Percentiles rank a stretch among this genome's conserved stretches.
These are phyloP conservation scores for Fusarium bulbicola DNA, from an alignment of 2,329 filamentous ascomycete species.

Conservation along the genomic window DNA sequence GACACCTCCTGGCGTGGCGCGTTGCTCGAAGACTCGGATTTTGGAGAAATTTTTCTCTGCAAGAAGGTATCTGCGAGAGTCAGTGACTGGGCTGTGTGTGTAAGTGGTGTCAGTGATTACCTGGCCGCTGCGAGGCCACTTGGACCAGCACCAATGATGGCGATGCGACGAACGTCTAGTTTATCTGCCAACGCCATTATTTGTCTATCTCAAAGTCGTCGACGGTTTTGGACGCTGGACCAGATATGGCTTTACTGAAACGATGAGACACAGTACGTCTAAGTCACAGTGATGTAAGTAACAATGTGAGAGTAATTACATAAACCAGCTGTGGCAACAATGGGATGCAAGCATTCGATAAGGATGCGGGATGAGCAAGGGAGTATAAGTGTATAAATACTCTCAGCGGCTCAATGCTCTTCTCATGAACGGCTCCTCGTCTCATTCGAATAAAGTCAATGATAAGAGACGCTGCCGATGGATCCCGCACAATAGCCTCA, in stretches of 20 bases:
- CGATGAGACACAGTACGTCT: background rate
- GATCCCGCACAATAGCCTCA: constrained; percentile 40
- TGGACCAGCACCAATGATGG: constrained; percentile 78
- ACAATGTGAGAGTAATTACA: background rate
- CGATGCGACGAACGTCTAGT: constrained; percentile 59
- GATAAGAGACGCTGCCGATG: constrained; percentile 17
- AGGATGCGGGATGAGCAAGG: background rate
- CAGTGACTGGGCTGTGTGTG: background rate
- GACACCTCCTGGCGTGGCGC: constrained; percentile 70
- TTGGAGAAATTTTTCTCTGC: constrained; percentile 70
- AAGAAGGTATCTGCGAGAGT: constrained; percentile 66
- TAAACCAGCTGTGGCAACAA: background rate
- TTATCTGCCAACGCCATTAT: constrained; percentile 34
- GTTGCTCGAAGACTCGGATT: constrained; percentile 77
- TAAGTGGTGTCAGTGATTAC: constrained; percentile 30
- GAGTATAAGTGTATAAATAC: background rate
- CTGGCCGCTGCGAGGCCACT: constrained; percentile 70
- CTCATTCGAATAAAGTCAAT: constrained; percentile 1
- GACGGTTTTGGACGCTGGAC: background rate
- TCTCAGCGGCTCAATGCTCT: background rate
- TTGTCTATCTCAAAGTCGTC: background rate
- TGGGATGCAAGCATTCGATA: background rate
- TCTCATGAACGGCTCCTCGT: constrained; percentile 1
- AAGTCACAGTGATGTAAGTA: background rate
- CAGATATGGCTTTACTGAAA: background rate